Base-by-base conservation (phyloP, 169 alveolate species). In the Eimeria brunetti region DNA sequence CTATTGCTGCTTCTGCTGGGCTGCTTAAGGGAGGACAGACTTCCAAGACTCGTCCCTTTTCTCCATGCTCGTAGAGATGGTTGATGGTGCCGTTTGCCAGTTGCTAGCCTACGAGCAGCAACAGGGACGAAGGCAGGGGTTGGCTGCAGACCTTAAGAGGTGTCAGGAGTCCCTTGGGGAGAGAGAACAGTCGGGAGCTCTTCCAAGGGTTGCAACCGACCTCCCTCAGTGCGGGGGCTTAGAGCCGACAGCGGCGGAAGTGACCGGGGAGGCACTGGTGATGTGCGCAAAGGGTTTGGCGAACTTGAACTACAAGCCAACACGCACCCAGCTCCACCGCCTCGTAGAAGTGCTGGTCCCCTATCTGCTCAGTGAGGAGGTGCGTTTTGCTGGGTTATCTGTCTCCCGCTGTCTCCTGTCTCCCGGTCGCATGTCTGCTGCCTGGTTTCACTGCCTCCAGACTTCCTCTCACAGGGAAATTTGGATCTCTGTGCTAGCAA, bases 221-320 rank as follows among this genome's bases (percentile, higher is more conserved):
- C 44, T 38, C 33, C 83, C 51, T 38, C 83, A 2, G 14, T 2
- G 14, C 18, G 88, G 88, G 24, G 44, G n/a, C 46, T 80, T 46
- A 14, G 33, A 49, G 46, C 41, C 64, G n/a, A 64, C 30, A 0
- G 88, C 36, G 91, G 75, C 24, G 58, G 75, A 53, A 56, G 41
- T 58, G 78, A 84, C 38, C 4, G 91, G 91, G 8, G 91, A 84
- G 91, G 91, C 91, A 58, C 78, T 84, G 56, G 91, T 84, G 75
- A 84, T 84, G 91, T 84, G 69, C 91, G 30, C 41, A 0, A 84
- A 84, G 44, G 91, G 91, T 36, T 60, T 84, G 76, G 91, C 91
- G 33, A 84, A 84, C 75, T 24, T 84, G 38, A 49, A 84, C 53
- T 36, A 30, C 51, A 49, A 33, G 33, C 88, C 88, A 49, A 80